These are phyloP conservation scores for Amanita inopinata DNA, from an alignment of 768 basidiomycete species.

Conservation along the genomic window DNA sequence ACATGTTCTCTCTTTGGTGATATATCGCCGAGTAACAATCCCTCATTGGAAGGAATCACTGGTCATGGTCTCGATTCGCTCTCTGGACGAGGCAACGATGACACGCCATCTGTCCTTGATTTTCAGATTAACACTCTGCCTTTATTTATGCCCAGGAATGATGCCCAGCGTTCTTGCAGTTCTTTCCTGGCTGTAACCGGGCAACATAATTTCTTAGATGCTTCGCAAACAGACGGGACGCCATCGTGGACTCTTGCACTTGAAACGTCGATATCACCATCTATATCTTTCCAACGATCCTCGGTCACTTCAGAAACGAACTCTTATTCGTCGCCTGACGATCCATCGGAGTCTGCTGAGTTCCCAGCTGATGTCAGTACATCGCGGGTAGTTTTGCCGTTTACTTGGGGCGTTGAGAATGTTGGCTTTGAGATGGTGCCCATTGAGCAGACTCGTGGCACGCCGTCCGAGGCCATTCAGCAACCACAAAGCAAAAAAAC, in stretches of 20 bases:
- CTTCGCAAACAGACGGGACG: background rate
- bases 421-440: slow-evolving; percentile 5
- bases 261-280: background rate
- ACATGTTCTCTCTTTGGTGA: background rate
- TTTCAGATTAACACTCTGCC: slow-evolving; percentile 8
- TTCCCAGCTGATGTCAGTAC: background rate
- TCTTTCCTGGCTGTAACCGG: background rate
- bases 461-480: no score
- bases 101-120: slow-evolving; percentile 7
- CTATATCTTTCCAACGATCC: background rate
- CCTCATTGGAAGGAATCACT: background rate
- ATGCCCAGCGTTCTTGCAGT: background rate
- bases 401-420: background rate
- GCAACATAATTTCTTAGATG: background rate
- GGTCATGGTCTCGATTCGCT: background rate
- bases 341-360: background rate
- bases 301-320: background rate
- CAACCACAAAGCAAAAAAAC: no score
- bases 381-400: background rate
- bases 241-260: background rate
- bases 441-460: background rate
- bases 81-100: slow-evolving; percentile 1
- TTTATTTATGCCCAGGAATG: background rate
- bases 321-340: slow-evolving; percentile 1
- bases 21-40: background rate